Evolutionary conservation across 2,329 filamentous ascomycete species (phyloP).

Genomic region (Corniculantispora saksenae): DNA sequence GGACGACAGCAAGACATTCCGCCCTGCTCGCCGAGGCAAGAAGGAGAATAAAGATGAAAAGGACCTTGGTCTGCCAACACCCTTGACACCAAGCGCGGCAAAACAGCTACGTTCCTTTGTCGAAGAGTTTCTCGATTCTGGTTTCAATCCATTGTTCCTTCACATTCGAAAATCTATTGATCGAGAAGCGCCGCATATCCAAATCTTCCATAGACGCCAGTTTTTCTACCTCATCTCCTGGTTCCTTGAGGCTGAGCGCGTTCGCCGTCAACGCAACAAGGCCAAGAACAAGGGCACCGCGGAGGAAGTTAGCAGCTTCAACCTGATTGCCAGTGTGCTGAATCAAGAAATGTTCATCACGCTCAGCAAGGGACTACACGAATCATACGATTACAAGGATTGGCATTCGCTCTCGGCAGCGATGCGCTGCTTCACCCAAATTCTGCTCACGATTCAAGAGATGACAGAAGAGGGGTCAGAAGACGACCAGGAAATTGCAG

Average conservation of each 20-base stretch:
- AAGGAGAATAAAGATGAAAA: slow-evolving; percentile 65
- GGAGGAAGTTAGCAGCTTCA: slow-evolving; percentile 73
- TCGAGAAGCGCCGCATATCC: slow-evolving; percentile 79
- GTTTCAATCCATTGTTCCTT: slow-evolving; percentile 88
- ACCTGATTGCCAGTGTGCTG: slow-evolving; percentile 82
- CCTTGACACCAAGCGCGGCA: slow-evolving; percentile 73
- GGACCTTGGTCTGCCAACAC: slow-evolving; percentile 74
- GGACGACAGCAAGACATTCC: slow-evolving; percentile 88
- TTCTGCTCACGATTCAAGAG: slow-evolving; percentile 86
- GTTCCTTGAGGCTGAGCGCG: slow-evolving; percentile 86
- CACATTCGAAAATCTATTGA: slow-evolving; percentile 88
- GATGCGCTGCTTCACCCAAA: slow-evolving; percentile 94
- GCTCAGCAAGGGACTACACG: slow-evolving; percentile 79
- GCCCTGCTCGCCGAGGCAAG: slow-evolving; percentile 68
- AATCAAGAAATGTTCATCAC: slow-evolving; percentile 95
- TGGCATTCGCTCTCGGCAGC: slow-evolving; percentile 86
- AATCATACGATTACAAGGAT: slow-evolving; percentile 75
- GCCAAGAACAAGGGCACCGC: slow-evolving; percentile 45
- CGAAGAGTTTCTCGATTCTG: slow-evolving; percentile 89
- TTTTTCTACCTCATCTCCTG: slow-evolving; percentile 92
- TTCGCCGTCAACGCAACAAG: slow-evolving; percentile 64
- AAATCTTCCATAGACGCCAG: slow-evolving; percentile 75
- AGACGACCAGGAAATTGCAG: slow-evolving; percentile 96
- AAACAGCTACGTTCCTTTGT: slow-evolving; percentile 79
- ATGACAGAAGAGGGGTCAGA: slow-evolving; percentile 84